Evolutionary conservation across 1,139 yeast species (phyloP).

Genomic region (Zygotorulaspora mrakii): DNA sequence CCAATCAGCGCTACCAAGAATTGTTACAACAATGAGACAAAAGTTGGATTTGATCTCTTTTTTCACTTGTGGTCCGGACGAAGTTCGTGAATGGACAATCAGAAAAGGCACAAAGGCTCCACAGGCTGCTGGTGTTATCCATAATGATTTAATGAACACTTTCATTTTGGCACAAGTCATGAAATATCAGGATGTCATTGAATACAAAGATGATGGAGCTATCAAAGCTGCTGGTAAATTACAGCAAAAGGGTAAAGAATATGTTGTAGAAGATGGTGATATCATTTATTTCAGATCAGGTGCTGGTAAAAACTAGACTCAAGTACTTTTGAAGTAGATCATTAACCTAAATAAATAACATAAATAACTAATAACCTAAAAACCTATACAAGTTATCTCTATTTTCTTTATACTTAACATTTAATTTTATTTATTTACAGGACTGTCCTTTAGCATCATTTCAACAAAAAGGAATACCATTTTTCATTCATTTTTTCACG

Average conservation of each 20-base stretch:
- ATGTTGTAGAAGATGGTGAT: conserved; percentile 89
- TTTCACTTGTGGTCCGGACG: conserved; percentile 83
- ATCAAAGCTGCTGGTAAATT: conserved; percentile 94
- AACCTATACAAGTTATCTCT: no score
- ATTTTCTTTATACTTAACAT: not conserved
- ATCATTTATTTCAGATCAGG: conserved; percentile 92
- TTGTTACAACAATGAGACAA: conserved; percentile 78
- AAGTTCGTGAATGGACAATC: conserved; percentile 87
- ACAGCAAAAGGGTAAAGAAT: conserved; percentile 92
- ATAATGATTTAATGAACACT: conserved; percentile 72
- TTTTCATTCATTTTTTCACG: conserved; percentile 57
- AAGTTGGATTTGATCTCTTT: conserved; percentile 77
- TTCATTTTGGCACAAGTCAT: conserved; percentile 80
- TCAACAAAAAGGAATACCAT: conserved; percentile 52
- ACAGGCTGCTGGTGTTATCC: conserved; percentile 85
- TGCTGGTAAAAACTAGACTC: conserved; percentile 87
- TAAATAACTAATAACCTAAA: conserved; percentile 1
- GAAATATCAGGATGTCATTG: conserved; percentile 78
- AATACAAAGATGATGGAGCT: conserved; percentile 75
- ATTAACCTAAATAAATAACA: conserved; percentile 6
- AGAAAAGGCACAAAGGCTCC: conserved; percentile 84
- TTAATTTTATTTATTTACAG: conserved; percentile 12
- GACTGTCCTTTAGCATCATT: conserved; percentile 22
- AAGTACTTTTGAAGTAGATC: no score
- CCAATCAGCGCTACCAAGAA: conserved; percentile 81